phyloP scores from a whole-genome alignment of 345 rosid genomes.

The Eucalyptus curtisii region DNA sequence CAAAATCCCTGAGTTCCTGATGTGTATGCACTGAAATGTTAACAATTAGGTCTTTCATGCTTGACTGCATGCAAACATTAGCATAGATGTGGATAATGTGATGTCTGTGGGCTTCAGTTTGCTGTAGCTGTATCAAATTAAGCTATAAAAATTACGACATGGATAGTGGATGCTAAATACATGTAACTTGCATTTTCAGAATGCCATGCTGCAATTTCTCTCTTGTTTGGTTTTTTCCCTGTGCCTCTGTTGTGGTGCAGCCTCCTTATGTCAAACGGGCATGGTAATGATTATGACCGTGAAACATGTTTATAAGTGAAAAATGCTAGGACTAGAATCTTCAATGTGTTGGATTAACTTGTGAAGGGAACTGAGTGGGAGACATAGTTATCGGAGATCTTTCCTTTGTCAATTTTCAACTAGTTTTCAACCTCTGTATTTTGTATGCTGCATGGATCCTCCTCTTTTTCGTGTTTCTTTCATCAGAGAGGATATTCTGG shows the following conservation, averaged over 20 bases:
- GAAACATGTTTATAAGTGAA: neutral
- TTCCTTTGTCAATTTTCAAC: neutral
- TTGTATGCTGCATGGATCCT: neutral
- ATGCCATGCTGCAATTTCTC: neutral
- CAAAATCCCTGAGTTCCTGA: neutral
- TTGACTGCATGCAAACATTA: neutral
- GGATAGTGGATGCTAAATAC: neutral
- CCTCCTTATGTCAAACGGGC: neutral
- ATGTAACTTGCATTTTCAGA: neutral
- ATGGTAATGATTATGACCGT: neutral
- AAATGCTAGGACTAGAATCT: neutral
- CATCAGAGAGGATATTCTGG: neutral
- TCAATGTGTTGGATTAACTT: neutral
- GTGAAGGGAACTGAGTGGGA: neutral
- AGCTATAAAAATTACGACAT: neutral
- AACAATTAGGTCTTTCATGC: neutral
- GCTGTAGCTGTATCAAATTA: neutral
- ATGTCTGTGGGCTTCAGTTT: neutral
- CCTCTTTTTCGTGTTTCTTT: neutral
- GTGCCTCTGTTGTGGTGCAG: neutral
- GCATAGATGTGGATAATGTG: neutral
- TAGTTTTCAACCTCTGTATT: neutral
- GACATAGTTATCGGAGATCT: neutral
- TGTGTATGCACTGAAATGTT: neutral
- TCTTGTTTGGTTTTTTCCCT: neutral